These are phyloP conservation scores for Saraca asoca DNA, from an alignment of 331 rosid species.

Conservation along the genomic window DNA sequence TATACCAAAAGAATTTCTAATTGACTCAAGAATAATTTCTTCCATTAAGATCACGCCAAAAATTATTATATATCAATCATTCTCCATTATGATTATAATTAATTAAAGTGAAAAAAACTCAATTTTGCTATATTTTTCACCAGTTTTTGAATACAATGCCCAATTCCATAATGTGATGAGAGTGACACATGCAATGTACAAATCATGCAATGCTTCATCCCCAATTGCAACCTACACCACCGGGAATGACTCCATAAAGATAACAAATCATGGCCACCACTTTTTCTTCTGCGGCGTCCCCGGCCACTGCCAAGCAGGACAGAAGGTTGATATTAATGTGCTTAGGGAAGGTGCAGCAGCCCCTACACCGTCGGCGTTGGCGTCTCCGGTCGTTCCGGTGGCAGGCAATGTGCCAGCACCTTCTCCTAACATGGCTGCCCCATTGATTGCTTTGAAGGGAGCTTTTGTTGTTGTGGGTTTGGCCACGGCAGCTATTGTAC, in stretches of 20 bases:
- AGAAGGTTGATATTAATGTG: constrained; percentile 81
- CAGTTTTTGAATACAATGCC: constrained; percentile 68
- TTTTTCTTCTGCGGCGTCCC: constrained; percentile 85
- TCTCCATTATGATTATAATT: too few relatives aligned
- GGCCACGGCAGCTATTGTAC: constrained; percentile 35
- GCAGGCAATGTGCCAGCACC: constrained; percentile 36
- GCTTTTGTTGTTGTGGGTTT: constrained; percentile 38
- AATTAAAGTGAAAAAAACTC: too few relatives aligned
- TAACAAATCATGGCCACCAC: constrained; percentile 69
- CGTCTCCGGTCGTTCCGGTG: constrained; percentile 53
- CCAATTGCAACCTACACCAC: constrained; percentile 65
- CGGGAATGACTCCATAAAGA: constrained; percentile 72
- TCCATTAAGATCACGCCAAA: too few relatives aligned
- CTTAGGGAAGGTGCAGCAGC: constrained; percentile 37
- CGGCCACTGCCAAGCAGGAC: constrained; percentile 88
- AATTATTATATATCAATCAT: too few relatives aligned
- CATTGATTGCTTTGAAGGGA: constrained; percentile 32
- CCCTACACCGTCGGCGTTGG: constrained; percentile 63
- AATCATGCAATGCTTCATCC: constrained; percentile 61
- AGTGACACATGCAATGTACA: constrained; percentile 76
- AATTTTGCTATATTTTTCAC: not conserved
- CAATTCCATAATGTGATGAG: constrained; percentile 82
- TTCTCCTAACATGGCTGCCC: constrained; percentile 46
- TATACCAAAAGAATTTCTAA: too few relatives aligned
- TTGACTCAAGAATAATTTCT: too few relatives aligned